phyloP scores from a whole-genome alignment of 768 basidiomycete genomes.

The Leccinum rimulosum region DNA sequence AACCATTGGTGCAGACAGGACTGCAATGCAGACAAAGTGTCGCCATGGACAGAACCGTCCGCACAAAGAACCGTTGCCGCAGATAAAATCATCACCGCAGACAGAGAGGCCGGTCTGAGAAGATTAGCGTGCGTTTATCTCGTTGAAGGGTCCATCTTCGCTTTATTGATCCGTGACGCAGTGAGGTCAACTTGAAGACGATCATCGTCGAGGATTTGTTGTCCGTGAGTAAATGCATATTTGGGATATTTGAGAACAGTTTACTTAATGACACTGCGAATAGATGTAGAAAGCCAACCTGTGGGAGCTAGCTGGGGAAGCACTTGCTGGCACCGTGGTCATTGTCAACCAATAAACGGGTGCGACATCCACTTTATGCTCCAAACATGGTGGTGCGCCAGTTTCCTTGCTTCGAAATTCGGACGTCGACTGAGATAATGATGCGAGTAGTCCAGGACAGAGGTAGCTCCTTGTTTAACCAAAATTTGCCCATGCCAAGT shows the following conservation, averaged over 20 bases:
- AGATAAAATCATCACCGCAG: too few relatives aligned
- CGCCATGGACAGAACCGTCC: too few relatives aligned
- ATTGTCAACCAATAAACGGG: slow-evolving; percentile 38
- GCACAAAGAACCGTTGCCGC: too few relatives aligned
- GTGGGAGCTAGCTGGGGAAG: slow-evolving; percentile 40
- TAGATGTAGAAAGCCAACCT: slow-evolving; percentile 40
- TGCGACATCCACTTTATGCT: slow-evolving; percentile 39
- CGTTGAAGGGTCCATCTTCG: neutral
- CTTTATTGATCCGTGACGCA: slow-evolving; percentile 10
- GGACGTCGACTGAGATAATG: neutral
- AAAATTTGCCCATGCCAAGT: slow-evolving; percentile 21
- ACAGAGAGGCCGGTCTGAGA: slow-evolving; percentile 20
- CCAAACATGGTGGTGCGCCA: slow-evolving; percentile 22
- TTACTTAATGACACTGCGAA: neutral
- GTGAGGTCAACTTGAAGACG: slow-evolving; percentile 36
- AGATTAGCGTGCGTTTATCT: slow-evolving; percentile 28
- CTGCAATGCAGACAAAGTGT: too few relatives aligned
- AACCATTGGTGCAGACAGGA: too few relatives aligned
- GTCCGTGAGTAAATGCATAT: slow-evolving; percentile 26
- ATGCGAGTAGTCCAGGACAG: slow-evolving; percentile 19
- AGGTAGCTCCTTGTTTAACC: slow-evolving; percentile 27
- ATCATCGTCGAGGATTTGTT: slow-evolving; percentile 42
- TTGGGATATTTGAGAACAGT: too few relatives aligned
- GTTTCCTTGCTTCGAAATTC: neutral
- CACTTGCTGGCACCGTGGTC: slow-evolving; percentile 40